A percentile compares a stretch with the other conserved stretches of the same genome.
These are phyloP conservation scores for Cercophora scortea DNA, from an alignment of 495 filamentous ascomycete genomes.

Conservation along the genomic window DNA sequence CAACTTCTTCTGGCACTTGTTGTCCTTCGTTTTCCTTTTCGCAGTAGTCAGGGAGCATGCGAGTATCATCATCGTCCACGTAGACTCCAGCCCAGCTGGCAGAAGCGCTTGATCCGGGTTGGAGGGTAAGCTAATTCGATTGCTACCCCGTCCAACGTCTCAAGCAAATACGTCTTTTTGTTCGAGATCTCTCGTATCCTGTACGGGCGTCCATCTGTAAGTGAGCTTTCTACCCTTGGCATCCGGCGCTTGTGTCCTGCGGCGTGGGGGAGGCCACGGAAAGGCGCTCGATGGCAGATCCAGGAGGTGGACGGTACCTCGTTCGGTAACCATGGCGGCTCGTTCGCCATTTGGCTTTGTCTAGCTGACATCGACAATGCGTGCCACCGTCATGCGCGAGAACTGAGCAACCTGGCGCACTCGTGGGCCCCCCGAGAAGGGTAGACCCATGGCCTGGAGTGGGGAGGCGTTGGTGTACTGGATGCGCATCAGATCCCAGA, in stretches of 20 bases:
- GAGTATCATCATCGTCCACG: too few species aligned
- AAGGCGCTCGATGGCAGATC: slow-evolving; percentile 77
- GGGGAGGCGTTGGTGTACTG: slow-evolving; percentile 46
- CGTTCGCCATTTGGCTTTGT: slow-evolving; percentile 70
- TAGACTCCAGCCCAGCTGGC: too few species aligned
- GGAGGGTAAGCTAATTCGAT: too few species aligned
- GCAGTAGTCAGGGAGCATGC: too few species aligned
- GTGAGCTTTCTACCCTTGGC: slow-evolving; percentile 14
- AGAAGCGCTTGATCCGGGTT: too few species aligned
- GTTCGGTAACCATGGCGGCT: slow-evolving; percentile 78
- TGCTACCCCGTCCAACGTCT: too few species aligned
- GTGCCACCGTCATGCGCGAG: slow-evolving; percentile 81
- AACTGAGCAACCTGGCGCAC: slow-evolving; percentile 83
- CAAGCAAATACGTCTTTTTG: too few species aligned
- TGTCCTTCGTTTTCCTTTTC: too few species aligned
- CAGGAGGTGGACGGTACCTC: slow-evolving; percentile 88
- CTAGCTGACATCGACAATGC: slow-evolving; percentile 86
- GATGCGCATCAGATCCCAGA: slow-evolving; percentile 87
- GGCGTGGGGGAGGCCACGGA: slow-evolving; percentile 81
- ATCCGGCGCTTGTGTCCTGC: slow-evolving; percentile 40
- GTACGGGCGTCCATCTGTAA: too few species aligned
- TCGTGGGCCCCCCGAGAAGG: slow-evolving; percentile 27
- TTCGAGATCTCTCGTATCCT: too few species aligned
- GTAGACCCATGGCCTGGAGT: slow-evolving; percentile 31
- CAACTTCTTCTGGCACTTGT: too few species aligned